phyloP scores from a whole-genome alignment of 2,329 filamentous ascomycete genomes.

The Trichoderma simmonsii region DNA sequence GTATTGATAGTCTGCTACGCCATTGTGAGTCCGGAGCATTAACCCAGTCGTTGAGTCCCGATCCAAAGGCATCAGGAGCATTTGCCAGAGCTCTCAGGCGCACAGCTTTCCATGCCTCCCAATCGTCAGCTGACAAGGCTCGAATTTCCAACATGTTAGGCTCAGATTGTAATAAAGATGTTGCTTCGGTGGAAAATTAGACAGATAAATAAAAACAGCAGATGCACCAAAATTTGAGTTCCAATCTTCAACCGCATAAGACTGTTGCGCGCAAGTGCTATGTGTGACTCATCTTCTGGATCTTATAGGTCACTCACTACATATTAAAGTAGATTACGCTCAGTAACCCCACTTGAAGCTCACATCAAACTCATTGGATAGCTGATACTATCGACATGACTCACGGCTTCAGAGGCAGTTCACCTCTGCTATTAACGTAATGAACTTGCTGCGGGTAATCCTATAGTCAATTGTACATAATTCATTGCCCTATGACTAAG shows the following conservation, averaged over 20 bases:
- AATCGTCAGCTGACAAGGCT: neutral
- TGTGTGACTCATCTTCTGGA: neutral
- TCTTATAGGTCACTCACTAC: too few relatives aligned
- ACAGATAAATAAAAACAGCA: neutral
- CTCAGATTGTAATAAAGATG: neutral
- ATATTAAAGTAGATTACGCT: too few relatives aligned
- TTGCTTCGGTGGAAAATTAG: neutral
- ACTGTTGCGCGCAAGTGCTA: neutral
- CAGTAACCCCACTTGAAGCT: too few relatives aligned
- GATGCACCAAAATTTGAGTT: neutral
- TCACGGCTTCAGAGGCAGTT: too few relatives aligned
- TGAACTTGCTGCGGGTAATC: too few relatives aligned
- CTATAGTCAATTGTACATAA: too few relatives aligned
- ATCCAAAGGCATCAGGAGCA: neutral
- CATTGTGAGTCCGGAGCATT: neutral
- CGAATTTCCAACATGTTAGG: neutral
- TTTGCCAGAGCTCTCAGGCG: neutral
- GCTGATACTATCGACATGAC: too few relatives aligned
- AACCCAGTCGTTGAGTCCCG: neutral
- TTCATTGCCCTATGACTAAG: too few relatives aligned
- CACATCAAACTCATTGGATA: too few relatives aligned
- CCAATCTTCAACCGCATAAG: neutral
- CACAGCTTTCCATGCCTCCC: neutral
- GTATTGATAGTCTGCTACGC: neutral
- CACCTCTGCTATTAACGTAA: too few relatives aligned